A percentile compares a stretch with the other conserved stretches of the same genome.
Conservation (phyloP, 129 eudicot genomes). For the Artemisia argyi region DNA sequence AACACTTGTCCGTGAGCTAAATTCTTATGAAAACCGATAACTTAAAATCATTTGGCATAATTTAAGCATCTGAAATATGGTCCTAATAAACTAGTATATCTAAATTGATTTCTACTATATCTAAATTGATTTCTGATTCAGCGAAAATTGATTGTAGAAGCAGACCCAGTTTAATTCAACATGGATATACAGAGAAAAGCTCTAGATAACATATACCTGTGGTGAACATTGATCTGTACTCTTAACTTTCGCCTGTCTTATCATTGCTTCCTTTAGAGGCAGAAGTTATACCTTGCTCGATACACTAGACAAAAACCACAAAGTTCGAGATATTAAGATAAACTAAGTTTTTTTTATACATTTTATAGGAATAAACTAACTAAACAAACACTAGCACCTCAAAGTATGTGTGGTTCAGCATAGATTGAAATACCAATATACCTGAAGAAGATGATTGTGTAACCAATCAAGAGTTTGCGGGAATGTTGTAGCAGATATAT, state of each 20-base stretch:
- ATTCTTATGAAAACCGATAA: not conserved
- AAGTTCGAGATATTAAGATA: not conserved
- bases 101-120: not conserved
- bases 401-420: not conserved
- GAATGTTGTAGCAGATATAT: slow-evolving; percentile 92
- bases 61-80: not conserved
- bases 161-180: not conserved
- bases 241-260: slow-evolving; percentile 34
- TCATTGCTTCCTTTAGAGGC: slow-evolving; percentile 35
- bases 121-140: not conserved
- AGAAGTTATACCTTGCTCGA: slow-evolving; percentile 72
- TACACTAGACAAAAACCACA: slow-evolving; percentile 48
- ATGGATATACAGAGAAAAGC: not conserved
- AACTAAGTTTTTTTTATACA: not conserved
- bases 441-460: slow-evolving; percentile 96
- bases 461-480: slow-evolving; percentile 98
- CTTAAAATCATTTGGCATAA: not conserved
- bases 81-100: not conserved
- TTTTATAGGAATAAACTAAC: not conserved
- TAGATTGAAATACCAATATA: slow-evolving; percentile 27
- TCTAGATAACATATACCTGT: slow-evolving; percentile 9
- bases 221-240: slow-evolving; percentile 9
- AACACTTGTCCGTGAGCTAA: not conserved
- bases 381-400: not conserved
- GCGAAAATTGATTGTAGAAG: not conserved